These are phyloP conservation scores for Chamaenerion angustifolium DNA, from an alignment of 345 rosid species.

Conservation along the genomic window DNA sequence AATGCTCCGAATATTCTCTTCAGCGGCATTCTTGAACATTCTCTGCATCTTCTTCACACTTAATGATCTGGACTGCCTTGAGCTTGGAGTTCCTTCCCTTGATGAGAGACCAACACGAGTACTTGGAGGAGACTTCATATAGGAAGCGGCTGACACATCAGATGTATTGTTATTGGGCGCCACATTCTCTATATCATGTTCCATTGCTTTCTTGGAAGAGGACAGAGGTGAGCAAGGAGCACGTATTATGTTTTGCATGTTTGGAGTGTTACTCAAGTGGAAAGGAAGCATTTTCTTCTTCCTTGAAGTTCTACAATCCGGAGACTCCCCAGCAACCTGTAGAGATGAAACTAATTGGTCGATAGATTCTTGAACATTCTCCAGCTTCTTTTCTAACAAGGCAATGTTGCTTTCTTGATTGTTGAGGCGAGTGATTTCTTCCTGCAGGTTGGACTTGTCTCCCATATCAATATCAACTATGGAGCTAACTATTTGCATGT, in stretches of 20 bases:
- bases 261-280: conserved; percentile 54
- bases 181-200: conserved; percentile 52
- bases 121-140: conserved; percentile 13
- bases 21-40: conserved; percentile 93
- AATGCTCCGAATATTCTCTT: conserved; percentile 77
- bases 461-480: conserved; percentile 41
- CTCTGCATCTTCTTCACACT: conserved; percentile 86
- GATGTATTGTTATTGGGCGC: conserved; percentile 38
- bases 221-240: conserved; percentile 80
- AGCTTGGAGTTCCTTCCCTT: conserved; percentile 49
- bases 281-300: conserved; percentile 72
- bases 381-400: conserved; percentile 78
- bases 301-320: conserved; percentile 40
- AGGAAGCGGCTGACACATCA: conserved; percentile 6
- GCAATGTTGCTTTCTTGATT: conserved; percentile 51
- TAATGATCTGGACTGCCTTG: conserved; percentile 49
- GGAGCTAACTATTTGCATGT: conserved; percentile 49
- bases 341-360: conserved; percentile 59
- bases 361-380: conserved; percentile 71
- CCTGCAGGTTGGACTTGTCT: conserved; percentile 48
- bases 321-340: conserved; percentile 34
- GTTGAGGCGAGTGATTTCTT: conserved; percentile 69
- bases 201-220: conserved; percentile 39
- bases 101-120: conserved; percentile 25
- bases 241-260: conserved; percentile 61